Evolutionary conservation across 768 basidiomycete genomes (phyloP), one percentile per base, ranked within the genome.

Genomic region (Auricularia sp.): DNA sequence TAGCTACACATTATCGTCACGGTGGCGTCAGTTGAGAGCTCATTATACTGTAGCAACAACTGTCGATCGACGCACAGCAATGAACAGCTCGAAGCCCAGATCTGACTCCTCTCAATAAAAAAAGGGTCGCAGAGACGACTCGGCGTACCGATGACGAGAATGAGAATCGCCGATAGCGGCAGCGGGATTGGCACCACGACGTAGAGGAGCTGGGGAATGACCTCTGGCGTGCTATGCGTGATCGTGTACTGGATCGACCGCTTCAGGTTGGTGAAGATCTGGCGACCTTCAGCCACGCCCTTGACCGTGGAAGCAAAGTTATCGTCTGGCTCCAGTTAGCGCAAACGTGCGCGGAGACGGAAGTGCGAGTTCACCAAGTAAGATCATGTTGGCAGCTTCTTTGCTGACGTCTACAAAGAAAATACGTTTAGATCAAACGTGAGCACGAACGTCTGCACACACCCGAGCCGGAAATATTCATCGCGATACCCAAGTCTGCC

Each of bases 221-320:
- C 84, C 70, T 88, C 86, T 0, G 87, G 86, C 10, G 85, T 86
- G 69, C 82, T 85, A 70, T 88, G 87, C 14, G 82, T 77, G 35
- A 88, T 72, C 2, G 87, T 88, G 67, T 87, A 86, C 81, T 87
- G 85, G 61, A 88, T 88, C 2, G 86, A 87, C 3, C 86, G 80
- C 72, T 88, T 88, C 59, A 88, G 74, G 71, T 88, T 88, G 61
- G 82, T 82, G 70, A 88, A 88, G 36, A 87, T 87, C 69, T 84
- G 82, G 53, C 85, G 84, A 54, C 86, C 86, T 72, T 87, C 86
- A 0, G 82, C 80, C 36, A 87, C 85, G 67, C 86, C 86, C 79
- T 86, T 86, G 64, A 88, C 85, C 60, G 84, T 86, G 1, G 85
- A 87, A 3, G 87, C 85, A 68, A 88, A 88, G 69, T 88, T 88